These are phyloP conservation scores for Glaciozyma martinii DNA, from an alignment of 768 basidiomycete genomes.

Conservation along the genomic window DNA sequence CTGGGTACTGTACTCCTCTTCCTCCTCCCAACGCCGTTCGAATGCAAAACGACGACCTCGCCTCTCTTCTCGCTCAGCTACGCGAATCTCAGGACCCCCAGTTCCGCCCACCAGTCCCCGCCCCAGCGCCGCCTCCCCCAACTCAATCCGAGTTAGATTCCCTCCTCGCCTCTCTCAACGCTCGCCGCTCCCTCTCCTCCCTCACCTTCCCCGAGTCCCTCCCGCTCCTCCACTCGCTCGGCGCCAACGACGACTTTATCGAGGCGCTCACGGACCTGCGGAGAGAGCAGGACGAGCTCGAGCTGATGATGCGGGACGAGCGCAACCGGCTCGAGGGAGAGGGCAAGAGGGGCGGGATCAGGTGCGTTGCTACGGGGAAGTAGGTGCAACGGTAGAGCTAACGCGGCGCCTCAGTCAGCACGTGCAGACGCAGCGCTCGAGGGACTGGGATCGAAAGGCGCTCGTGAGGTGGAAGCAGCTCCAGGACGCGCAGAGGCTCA, in stretches of 20 bases:
- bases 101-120: not conserved
- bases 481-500: not conserved
- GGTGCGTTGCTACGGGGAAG: too few relatives aligned
- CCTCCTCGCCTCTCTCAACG: constrained; percentile 11
- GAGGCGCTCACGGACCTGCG: constrained; percentile 7
- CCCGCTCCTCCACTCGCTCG: constrained; percentile 19
- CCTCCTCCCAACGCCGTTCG: too few relatives aligned
- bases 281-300: constrained; percentile 22
- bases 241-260: not conserved
- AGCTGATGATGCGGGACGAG: constrained; percentile 26
- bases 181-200: constrained; percentile 3
- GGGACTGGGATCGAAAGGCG: not conserved
- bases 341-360: not conserved
- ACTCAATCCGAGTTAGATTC: constrained; percentile 21
- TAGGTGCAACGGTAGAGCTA: too few relatives aligned
- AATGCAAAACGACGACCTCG: not conserved
- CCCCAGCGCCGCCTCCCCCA: not conserved
- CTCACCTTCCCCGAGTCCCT: constrained; percentile 23
- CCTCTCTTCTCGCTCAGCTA: not conserved
- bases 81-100: not conserved
- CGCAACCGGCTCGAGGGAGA: constrained; percentile 17
- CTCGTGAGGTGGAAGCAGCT: not conserved
- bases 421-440: not conserved
- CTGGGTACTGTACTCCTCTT: too few relatives aligned
- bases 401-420: too few relatives aligned